phyloP scores from a whole-genome alignment of 2,329 filamentous ascomycete genomes.

The Xylariaceae sp. region DNA sequence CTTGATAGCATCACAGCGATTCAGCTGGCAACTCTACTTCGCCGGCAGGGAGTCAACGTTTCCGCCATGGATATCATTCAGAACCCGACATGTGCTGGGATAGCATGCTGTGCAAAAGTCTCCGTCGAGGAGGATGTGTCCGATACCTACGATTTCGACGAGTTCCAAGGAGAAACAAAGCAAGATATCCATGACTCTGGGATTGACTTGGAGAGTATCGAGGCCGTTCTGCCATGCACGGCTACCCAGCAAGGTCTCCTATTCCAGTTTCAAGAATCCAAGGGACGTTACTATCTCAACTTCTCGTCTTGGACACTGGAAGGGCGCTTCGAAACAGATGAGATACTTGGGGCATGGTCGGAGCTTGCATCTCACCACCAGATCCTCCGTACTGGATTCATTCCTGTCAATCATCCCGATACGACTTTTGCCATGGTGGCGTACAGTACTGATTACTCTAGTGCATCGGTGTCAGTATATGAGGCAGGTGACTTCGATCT shows the following conservation, averaged over 20 bases:
- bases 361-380: slow-evolving; percentile 50
- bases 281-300: slow-evolving; percentile 71
- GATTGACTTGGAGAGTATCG: slow-evolving; percentile 14
- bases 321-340: slow-evolving; percentile 30
- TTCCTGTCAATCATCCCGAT: slow-evolving; percentile 52
- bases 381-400: slow-evolving; percentile 74
- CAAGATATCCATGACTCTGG: slow-evolving; percentile 25
- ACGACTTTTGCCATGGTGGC: slow-evolving; percentile 71
- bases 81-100: slow-evolving; percentile 41
- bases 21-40: slow-evolving; percentile 67
- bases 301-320: slow-evolving; percentile 53
- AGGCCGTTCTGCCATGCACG: slow-evolving; percentile 73
- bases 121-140: neutral
- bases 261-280: slow-evolving; percentile 63
- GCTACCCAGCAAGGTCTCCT: slow-evolving; percentile 75
- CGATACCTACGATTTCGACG: slow-evolving; percentile 35
- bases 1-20: slow-evolving; percentile 85
- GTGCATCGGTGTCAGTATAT: slow-evolving; percentile 19
- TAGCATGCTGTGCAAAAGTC: slow-evolving; percentile 18
- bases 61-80: slow-evolving; percentile 72
- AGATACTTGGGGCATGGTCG: slow-evolving; percentile 55
- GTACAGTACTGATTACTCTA: slow-evolving; percentile 32
- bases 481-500: slow-evolving; percentile 26
- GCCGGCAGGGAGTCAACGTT: slow-evolving; percentile 51
- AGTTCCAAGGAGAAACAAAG: slow-evolving; percentile 34